Conservation (phyloP, 768 basidiomycete species). For the Macrolepiota albuminosa region DNA sequence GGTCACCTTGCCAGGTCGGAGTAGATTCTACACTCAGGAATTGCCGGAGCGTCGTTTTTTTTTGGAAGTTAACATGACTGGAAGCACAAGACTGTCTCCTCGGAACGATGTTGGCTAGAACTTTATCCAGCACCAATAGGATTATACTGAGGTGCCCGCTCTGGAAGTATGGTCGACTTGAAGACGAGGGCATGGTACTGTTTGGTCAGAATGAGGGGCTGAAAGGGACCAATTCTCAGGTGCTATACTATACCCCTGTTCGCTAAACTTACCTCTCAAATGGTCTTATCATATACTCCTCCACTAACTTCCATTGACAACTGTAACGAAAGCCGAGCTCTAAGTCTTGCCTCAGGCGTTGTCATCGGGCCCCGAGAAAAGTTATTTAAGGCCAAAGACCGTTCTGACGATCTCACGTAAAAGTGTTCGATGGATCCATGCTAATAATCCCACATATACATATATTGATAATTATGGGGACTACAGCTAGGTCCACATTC, state of each 20-base stretch:
- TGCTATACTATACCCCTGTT: neutral
- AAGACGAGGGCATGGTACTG: conserved; percentile 22
- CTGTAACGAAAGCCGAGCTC: conserved; percentile 18
- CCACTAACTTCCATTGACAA: conserved; percentile 23
- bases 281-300: conserved; percentile 23
- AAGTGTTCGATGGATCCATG: conserved; percentile 11
- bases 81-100: neutral
- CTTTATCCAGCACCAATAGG: too few relatives aligned
- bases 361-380: too few relatives aligned
- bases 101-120: neutral
- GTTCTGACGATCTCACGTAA: too few relatives aligned
- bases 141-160: conserved; percentile 21
- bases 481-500: conserved; percentile 19
- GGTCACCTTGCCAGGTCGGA: too few relatives aligned
- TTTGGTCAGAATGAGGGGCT: conserved; percentile 12
- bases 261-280: neutral
- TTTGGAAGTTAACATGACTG: neutral
- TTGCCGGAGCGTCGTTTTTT: too few relatives aligned
- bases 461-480: too few relatives aligned
- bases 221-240: neutral
- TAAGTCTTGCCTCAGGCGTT: too few relatives aligned
- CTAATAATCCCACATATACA: conserved; percentile 15
- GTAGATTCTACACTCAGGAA: too few relatives aligned
- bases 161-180: conserved; percentile 18
- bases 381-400: too few relatives aligned